These are phyloP conservation scores for Hyphopichia burtonii DNA, from an alignment of 1,139 yeast genomes.

Conservation along the genomic window DNA sequence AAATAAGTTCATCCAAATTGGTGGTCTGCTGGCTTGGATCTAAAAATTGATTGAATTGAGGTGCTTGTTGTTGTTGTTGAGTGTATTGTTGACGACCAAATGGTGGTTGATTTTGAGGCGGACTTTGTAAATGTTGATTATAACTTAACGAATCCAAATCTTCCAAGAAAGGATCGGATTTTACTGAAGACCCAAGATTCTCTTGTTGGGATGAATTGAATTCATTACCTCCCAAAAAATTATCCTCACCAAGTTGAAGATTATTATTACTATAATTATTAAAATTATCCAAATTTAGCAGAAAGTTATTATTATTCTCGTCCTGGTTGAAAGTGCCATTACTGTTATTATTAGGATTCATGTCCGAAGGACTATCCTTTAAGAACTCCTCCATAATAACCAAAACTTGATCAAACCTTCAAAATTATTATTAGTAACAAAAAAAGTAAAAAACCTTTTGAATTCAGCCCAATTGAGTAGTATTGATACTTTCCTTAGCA, in stretches of 20 bases:
- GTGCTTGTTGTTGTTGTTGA: slow-evolving; percentile 4
- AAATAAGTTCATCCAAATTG: slow-evolving; percentile 37
- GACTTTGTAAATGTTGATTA: slow-evolving; percentile 4
- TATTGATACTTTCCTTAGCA: too few species aligned
- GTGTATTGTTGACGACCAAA: slow-evolving; percentile 3
- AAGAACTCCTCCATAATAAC: slow-evolving; percentile 38
- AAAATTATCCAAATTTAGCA: slow-evolving; percentile 4
- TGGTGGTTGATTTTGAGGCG: slow-evolving; percentile 12
- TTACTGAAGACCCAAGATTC: slow-evolving; percentile 15
- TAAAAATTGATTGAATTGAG: slow-evolving; percentile 7
- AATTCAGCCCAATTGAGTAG: too few species aligned
- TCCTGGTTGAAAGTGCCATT: slow-evolving; percentile 5
- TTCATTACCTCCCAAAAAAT: slow-evolving; percentile 9
- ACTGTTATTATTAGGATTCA: slow-evolving; percentile 3
- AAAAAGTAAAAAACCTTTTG: too few species aligned
- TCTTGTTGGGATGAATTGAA: slow-evolving; percentile 6
- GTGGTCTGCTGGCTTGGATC: slow-evolving; percentile 16
- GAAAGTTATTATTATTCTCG: not conserved
- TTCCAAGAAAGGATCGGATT: slow-evolving; percentile 37
- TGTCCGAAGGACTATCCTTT: slow-evolving; percentile 38
- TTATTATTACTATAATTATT: slow-evolving; percentile 1
- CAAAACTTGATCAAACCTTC: not conserved
- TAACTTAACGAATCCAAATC: slow-evolving; percentile 26
- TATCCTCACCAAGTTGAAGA: slow-evolving; percentile 7
- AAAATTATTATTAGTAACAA: too few species aligned